Percentiles rank a stretch among this genome's conserved stretches.
These are phyloP conservation scores for Spergularia azorica DNA, from an alignment of 179 eudicot genomes.

Conservation along the genomic window DNA sequence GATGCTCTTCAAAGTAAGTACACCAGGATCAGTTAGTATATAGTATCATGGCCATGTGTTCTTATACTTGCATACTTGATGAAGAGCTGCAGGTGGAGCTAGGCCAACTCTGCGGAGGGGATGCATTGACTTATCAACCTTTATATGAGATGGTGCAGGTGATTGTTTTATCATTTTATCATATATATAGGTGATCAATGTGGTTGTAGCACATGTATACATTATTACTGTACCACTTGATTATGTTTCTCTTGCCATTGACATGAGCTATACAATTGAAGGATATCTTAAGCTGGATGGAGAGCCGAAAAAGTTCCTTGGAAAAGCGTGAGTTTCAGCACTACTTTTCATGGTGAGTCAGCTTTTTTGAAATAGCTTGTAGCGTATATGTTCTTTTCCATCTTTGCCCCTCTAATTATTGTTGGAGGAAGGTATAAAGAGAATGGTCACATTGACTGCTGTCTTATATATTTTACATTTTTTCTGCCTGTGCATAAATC, in stretches of 20 bases:
- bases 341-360: constrained; percentile 71
- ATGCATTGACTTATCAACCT: constrained; percentile 66
- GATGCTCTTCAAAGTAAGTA: constrained; percentile 73
- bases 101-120: constrained; percentile 51
- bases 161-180: constrained; percentile 21
- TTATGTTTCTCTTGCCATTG: constrained; percentile 17
- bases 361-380: neutral
- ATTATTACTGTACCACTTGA: too few relatives aligned
- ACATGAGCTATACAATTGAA: constrained; percentile 24
- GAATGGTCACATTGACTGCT: neutral
- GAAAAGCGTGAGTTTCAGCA: constrained; percentile 83
- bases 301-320: constrained; percentile 51
- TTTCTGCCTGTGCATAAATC: neutral
- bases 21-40: constrained; percentile 13
- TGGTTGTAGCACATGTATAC: neutral
- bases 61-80: constrained; percentile 39
- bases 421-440: neutral
- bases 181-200: neutral
- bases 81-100: constrained; percentile 79
- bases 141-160: constrained; percentile 84
- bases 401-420: neutral
- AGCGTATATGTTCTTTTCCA: neutral
- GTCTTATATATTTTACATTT: neutral
- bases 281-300: constrained; percentile 84
- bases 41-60: constrained; percentile 11